Evolutionary conservation across 23 red algal species (phyloP).

Genomic region (Agarophyton chilense): DNA sequence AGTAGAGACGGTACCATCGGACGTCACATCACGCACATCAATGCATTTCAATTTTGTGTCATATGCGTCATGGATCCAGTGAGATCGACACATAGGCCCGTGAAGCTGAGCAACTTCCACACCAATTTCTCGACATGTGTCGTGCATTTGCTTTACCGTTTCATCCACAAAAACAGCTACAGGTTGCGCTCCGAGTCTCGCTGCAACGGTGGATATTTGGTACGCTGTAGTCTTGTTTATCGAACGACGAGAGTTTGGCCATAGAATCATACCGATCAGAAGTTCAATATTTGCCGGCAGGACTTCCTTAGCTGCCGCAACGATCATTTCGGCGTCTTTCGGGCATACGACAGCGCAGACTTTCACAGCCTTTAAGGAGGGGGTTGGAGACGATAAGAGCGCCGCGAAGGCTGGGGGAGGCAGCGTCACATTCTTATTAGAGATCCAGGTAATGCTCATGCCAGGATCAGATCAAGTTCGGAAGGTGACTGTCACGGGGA

Average conservation of each 20-base stretch:
- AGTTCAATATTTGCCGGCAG: conserved; percentile 44
- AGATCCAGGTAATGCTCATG: not conserved
- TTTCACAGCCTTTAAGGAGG: conserved; percentile 51
- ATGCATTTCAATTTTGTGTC: conserved; percentile 27
- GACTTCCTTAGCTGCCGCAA: not conserved
- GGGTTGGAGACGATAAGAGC: not conserved
- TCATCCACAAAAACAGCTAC: conserved; percentile 87
- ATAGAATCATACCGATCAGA: conserved; percentile 78
- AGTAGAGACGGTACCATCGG: conserved; percentile 16
- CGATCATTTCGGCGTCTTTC: conserved; percentile 59
- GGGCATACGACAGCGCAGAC: conserved; percentile 71
- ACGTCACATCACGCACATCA: conserved; percentile 51
- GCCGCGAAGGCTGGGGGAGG: not conserved
- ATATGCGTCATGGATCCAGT: not conserved
- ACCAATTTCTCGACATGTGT: conserved; percentile 5
- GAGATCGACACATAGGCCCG: conserved; percentile 29
- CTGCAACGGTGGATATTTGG: conserved; percentile 57
- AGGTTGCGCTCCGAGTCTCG: conserved; percentile 27
- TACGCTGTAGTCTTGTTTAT: conserved; percentile 26
- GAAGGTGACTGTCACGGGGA: too few relatives aligned
- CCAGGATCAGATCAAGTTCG: not conserved
- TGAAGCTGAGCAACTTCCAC: conserved; percentile 72
- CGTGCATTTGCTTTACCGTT: conserved; percentile 14
- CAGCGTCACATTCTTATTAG: not conserved
- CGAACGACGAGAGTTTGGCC: conserved; percentile 68